phyloP scores from a whole-genome alignment of 352 stramenopile species.

The Phytophthora boehmeriae region DNA sequence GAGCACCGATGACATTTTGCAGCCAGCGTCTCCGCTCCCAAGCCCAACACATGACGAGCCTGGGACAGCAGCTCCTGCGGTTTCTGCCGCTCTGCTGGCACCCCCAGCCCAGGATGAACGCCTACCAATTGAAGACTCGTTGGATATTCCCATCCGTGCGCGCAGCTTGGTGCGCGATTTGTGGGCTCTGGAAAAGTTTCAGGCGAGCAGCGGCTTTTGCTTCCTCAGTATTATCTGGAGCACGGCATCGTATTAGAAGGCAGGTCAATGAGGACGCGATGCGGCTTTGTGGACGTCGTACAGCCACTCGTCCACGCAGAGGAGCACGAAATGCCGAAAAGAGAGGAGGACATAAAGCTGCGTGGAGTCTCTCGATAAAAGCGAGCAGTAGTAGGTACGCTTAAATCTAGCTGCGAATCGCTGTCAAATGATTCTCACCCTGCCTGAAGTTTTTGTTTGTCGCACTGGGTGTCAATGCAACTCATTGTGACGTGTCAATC shows the following conservation, averaged over 20 bases:
- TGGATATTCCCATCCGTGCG: slow-evolving; percentile 51
- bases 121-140: slow-evolving; percentile 36
- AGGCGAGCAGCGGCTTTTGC: slow-evolving; percentile 37
- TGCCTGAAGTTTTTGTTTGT: too few relatives aligned
- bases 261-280: slow-evolving; percentile 34
- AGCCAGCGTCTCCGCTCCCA: slow-evolving; percentile 26
- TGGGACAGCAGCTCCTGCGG: slow-evolving; percentile 4
- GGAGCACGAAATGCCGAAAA: slow-evolving; percentile 14
- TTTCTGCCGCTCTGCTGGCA: slow-evolving; percentile 11
- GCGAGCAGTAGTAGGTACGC: too few relatives aligned
- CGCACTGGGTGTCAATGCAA: too few relatives aligned
- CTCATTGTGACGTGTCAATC: too few relatives aligned
- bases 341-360: neutral
- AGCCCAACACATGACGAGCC: slow-evolving; percentile 14
- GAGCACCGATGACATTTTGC: slow-evolving; percentile 30
- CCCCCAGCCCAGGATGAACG: slow-evolving; percentile 25
- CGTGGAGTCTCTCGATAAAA: too few relatives aligned
- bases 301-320: slow-evolving; percentile 36
- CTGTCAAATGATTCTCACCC: too few relatives aligned
- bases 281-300: slow-evolving; percentile 53
- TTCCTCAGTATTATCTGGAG: slow-evolving; percentile 49
- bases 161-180: slow-evolving; percentile 49
- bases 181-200: slow-evolving; percentile 43
- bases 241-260: slow-evolving; percentile 45
- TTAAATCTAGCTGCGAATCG: too few relatives aligned